Base-by-base conservation (phyloP, 768 basidiomycete genomes). In the Sutorius australiensis region DNA sequence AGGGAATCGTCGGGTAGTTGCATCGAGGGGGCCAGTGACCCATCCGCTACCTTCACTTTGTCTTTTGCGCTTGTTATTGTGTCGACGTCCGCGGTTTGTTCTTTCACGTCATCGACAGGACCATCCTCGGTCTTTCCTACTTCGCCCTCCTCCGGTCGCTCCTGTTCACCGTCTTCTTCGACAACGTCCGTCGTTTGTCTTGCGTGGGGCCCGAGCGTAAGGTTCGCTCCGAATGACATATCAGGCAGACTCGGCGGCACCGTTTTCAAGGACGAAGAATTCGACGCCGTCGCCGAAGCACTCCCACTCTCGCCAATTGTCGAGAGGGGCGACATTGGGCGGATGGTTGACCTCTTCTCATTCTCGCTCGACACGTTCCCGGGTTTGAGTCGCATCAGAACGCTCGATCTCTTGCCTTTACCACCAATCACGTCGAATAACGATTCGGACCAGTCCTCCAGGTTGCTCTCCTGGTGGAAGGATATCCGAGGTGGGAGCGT, bases 361-460 rank as follows among this genome's bases (percentile, higher is more conserved):
- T 46, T 65, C 46, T 14, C 11, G 45, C 30, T 53, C 9, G 47
- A 14, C 19, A 13, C n/a, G 46, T 52, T 32, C 12, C 21, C 51
- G 1, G 37, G 38, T 27, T 50, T 46, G 17, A 37, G 12, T 21
- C 41, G 19, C 4, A 49, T 34, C 31, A 50, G 13, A 38, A 59
- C 21, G 27, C 58, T 58, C n/a, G 54, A 52, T 38, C 56, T 48
- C 47, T 59, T 62, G 30, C 51, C 57, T 14, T 59, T 55, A 14
- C 43, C 30, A 24, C 80, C 80, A 44, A 82, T 76, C 3, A 77
- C 80, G n/a, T 72, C 78, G 31, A 84, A 72, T 33, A 84, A 58
- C 6, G 79, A 73, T 58, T 79, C 75, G 10, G 79, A 74, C 84
- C 83, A 84, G 27, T 73, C 73, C 10, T 75, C 72, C 27, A 83